phyloP scores from a whole-genome alignment of 116 monocot genomes.

The Cymodocea nodosa region DNA sequence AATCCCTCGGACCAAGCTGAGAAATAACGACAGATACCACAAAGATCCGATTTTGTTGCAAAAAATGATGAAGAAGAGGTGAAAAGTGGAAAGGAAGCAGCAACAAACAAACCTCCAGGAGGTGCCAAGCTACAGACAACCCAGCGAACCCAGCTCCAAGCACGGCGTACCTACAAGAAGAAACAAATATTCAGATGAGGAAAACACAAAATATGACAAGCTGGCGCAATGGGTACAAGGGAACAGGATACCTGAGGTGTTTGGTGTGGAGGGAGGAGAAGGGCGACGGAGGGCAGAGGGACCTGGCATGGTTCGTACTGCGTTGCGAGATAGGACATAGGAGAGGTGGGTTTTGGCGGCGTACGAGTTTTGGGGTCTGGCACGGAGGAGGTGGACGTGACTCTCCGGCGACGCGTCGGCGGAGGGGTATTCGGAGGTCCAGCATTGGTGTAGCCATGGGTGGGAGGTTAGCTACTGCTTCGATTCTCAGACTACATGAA shows the following conservation, averaged over 20 bases:
- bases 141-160: constrained; percentile 99
- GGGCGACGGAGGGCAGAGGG: neutral
- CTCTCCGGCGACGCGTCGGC: too few species aligned
- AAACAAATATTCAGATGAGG: neutral
- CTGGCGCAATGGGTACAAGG: neutral
- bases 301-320: constrained; percentile 2
- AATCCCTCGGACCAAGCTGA: constrained; percentile 51
- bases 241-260: neutral
- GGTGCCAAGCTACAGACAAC: constrained; percentile 82
- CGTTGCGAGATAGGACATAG: neutral
- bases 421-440: too few species aligned
- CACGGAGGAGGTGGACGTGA: too few species aligned
- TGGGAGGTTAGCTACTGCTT: too few species aligned
- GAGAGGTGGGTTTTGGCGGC: too few species aligned
- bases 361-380: too few species aligned
- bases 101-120: constrained; percentile 52
- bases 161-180: constrained; percentile 45
- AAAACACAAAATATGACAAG: neutral
- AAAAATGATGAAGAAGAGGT: neutral
- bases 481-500: too few species aligned
- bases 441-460: too few species aligned
- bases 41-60: too few species aligned
- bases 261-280: neutral
- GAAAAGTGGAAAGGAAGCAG: neutral
- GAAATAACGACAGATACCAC: constrained; percentile 1